Evolutionary conservation across 1,284 basidiomycete species (phyloP), one percentile per base, ranked within the genome.

Genomic region (Anthracocystis setariae): DNA sequence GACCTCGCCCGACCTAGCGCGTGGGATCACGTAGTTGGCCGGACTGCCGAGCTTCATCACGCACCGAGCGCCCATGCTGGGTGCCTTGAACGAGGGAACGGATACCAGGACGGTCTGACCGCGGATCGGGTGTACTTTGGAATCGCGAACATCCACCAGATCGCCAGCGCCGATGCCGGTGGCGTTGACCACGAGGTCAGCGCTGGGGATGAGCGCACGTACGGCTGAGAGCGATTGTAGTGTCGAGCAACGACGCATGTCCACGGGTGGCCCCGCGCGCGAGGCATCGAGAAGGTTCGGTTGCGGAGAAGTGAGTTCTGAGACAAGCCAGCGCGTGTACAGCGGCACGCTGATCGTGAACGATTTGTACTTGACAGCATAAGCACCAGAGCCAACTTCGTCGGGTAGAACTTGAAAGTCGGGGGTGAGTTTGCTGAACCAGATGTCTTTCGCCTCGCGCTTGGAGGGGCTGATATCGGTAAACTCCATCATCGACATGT

Each of bases 61-160:
- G 62, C 78, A 80, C 18, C 67, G 44, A 2, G 75, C 66, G 2
- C 39, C 44, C 8, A 24, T 13, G 3, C 12, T 47, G 17, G 56
- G 48, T 3, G 21, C 24, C 9, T 40, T 57, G 58, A 77, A 77
- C 2, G 82, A 88, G 1, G 92, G 92, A 0, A 92, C 90, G 52
- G 87, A 84, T 13, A 92, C 85, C 24, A 92, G 84, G 9, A 93
- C 88, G 0, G 92, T 94, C 84, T 96, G 94, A 0, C 94, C 94
- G 40, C 92, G 87, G 51, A 93, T 88, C 0, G 93, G 93, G 79
- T 88, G 89, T 21, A 93, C 86, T 79, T 93, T 91, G 69, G 92
- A 88, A 3, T 94, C 89, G 4, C 92, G 46, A 0, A 77, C 77
- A 25, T 79, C 77, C 25, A 40, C n/a, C 2, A 81, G 57, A 5